Conservation (phyloP, 306 rosid species). For the Rosa multiflora region DNA sequence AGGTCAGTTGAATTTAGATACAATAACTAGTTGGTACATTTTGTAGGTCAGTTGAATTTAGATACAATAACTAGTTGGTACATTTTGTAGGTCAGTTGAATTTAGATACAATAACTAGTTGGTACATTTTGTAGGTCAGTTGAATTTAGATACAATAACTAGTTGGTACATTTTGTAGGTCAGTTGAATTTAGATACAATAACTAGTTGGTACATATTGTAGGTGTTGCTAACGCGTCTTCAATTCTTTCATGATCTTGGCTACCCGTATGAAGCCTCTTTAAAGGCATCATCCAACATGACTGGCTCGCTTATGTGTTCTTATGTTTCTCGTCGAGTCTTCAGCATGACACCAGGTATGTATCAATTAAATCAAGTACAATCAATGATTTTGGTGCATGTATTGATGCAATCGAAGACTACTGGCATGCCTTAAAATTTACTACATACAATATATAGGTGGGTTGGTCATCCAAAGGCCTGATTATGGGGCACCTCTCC, state of each 20-base stretch:
- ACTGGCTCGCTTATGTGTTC: conserved; percentile 62
- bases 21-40: conserved; percentile 1
- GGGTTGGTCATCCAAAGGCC: conserved; percentile 63
- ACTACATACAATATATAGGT: conserved; percentile 32
- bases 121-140: conserved; percentile 35
- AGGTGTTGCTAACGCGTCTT: conserved; percentile 68
- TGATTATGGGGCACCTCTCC: conserved; percentile 45
- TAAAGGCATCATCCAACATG: conserved; percentile 44
- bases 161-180: conserved; percentile 39
- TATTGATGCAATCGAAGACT: background rate
- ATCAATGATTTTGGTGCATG: background rate
- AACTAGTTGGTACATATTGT: conserved; percentile 17
- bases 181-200: background rate
- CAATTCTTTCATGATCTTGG: conserved; percentile 67
- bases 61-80: background rate
- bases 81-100: conserved; percentile 54
- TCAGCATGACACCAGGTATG: conserved; percentile 58
- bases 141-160: conserved; percentile 6
- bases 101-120: background rate
- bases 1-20: conserved; percentile 47
- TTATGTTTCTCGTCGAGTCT: conserved; percentile 40
- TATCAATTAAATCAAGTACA: background rate
- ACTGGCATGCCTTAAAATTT: background rate
- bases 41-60: conserved; percentile 37
- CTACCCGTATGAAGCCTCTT: conserved; percentile 47